Conservation (phyloP, 164 flowering plant species). For the Vitis cinerea region DNA sequence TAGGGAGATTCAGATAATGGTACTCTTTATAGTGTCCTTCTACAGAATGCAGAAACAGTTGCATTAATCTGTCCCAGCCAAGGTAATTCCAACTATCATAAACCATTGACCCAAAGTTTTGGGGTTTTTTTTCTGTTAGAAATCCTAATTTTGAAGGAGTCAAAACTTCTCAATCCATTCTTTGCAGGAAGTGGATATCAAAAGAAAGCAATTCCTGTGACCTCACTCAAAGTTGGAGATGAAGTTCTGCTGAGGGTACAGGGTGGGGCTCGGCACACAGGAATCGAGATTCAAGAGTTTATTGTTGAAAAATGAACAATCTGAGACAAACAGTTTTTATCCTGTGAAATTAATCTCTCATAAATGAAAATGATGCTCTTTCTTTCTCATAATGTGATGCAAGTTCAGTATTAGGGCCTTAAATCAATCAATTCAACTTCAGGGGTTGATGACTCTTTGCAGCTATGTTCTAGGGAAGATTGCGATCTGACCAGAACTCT, state of each 20-base stretch:
- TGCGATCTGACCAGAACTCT: too few species aligned
- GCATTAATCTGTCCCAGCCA: constrained; percentile 51
- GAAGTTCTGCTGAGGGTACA: constrained; percentile 62
- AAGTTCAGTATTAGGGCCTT: too few species aligned
- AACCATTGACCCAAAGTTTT: not conserved
- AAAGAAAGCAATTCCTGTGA: constrained; percentile 62
- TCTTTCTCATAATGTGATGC: too few species aligned
- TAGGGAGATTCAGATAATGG: constrained; percentile 46
- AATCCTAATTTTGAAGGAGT: not conserved
- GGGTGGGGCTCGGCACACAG: constrained; percentile 88
- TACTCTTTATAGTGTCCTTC: constrained; percentile 57
- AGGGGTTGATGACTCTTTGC: too few species aligned
- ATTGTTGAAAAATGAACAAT: constrained; percentile 69
- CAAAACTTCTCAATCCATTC: not conserved
- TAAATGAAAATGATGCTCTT: too few species aligned
- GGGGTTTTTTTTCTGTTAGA: not conserved
- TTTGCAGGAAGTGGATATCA: constrained; percentile 38
- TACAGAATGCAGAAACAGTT: constrained; percentile 95
- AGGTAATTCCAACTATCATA: constrained; percentile 34
- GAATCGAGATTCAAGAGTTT: constrained; percentile 88
- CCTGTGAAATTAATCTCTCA: too few species aligned
- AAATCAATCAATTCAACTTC: too few species aligned
- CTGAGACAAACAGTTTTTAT: not conserved
- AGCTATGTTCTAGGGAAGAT: too few species aligned
- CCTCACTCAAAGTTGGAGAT: constrained; percentile 80